Evolutionary conservation across 306 rosid genomes (phyloP), one percentile per base, ranked within the genome.

Genomic region (Alnus glutinosa): DNA sequence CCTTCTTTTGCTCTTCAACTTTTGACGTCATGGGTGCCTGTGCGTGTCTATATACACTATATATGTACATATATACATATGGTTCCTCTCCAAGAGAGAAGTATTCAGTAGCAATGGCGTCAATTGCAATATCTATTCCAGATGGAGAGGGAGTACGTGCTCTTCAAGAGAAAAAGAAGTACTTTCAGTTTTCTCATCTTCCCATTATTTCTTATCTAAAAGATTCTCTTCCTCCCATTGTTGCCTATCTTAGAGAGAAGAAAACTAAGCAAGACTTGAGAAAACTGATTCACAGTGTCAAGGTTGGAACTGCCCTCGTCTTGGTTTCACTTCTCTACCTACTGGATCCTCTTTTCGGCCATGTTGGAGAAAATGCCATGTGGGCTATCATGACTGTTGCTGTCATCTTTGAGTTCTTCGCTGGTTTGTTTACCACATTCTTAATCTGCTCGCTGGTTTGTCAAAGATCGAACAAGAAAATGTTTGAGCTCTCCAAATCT

Each of bases 341-440:
- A 36, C 66, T 92, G 48, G 85, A 92, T 64, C 90, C 97, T 86
- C 88, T 95, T 16, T 95, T 86, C 80, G 51, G 85, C 0, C 89
- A 85, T 80, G 90, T 92, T 58, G 96, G 98, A 59, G 92, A 92
- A 6, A 92, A 92, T 80, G 98, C 98, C 73, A 91, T 92, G 97
- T 95, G 98, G 98, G 97, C 98, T 63, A 87, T 92, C 5, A 95
- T 95, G 95, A 95, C 98, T 2, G 98, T 95, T 19, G 85, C 91
- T 0, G 98, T 95, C 73, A 81, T 91, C 76, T 92, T 90, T 73
- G 98, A 95, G 85, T 90, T 89, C 89, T 91, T 75, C 7, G 97
- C 98, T 82, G 98, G 98, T 23, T 91, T 11, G 51, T 68, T 14
- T 48, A 9, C 36, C 49, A 46, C 49, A 46, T 34, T 34, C 37